phyloP scores from a whole-genome alignment of 2,329 filamentous ascomycete species.

The Onygenales sp. region DNA sequence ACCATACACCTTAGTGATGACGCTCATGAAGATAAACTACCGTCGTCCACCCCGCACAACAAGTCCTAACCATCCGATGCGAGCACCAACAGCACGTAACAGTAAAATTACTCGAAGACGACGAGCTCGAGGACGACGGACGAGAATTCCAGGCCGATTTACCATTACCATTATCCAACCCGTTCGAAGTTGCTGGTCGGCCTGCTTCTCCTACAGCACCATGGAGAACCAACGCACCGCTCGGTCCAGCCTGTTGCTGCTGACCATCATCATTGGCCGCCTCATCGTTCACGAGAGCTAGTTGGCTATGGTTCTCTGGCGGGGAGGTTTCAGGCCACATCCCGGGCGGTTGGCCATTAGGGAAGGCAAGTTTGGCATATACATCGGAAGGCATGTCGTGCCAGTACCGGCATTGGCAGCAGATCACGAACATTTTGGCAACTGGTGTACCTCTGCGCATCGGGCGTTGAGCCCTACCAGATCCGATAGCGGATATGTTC shows the following conservation, averaged over 20 bases:
- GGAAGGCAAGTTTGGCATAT: slow-evolving; percentile 26
- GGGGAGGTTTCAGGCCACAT: not conserved
- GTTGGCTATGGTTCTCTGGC: slow-evolving; percentile 17
- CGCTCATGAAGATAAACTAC: slow-evolving; percentile 58
- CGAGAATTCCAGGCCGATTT: slow-evolving; percentile 5
- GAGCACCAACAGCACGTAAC: slow-evolving; percentile 60
- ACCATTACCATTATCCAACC: not conserved
- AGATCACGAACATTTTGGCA: slow-evolving; percentile 33
- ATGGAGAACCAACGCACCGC: not conserved
- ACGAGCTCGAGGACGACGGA: slow-evolving; percentile 1
- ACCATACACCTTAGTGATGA: slow-evolving; percentile 20
- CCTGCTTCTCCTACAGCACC: not conserved
- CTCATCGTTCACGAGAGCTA: slow-evolving; percentile 19
- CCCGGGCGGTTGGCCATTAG: slow-evolving; percentile 10
- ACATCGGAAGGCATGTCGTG: slow-evolving; percentile 33
- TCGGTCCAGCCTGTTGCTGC: not conserved
- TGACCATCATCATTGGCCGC: not conserved
- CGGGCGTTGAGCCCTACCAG: slow-evolving; percentile 1
- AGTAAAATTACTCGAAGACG: slow-evolving; percentile 42
- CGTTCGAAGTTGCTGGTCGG: not conserved
- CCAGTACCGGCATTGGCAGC: slow-evolving; percentile 35
- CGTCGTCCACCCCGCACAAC: slow-evolving; percentile 60
- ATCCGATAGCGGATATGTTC: not conserved
- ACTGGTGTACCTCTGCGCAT: slow-evolving; percentile 7
- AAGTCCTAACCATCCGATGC: slow-evolving; percentile 59